Conservation (phyloP, 148 eudicot genomes). For the Chenopodium formosanum region DNA sequence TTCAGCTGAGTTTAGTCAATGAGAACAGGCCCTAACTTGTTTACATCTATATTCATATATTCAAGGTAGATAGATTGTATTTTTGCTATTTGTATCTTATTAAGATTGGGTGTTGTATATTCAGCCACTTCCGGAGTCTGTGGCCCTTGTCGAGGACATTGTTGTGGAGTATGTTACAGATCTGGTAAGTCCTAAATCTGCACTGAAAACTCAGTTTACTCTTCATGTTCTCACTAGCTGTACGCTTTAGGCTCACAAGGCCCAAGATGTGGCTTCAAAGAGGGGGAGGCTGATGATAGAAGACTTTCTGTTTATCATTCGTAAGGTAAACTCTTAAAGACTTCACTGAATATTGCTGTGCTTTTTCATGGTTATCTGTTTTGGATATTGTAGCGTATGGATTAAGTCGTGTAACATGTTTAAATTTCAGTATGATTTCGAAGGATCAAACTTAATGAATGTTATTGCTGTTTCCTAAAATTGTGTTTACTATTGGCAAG, state of each 20-base stretch:
- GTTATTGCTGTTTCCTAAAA: not conserved
- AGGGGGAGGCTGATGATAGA: constrained; percentile 93
- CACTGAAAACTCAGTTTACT: not conserved
- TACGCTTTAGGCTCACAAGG: constrained; percentile 69
- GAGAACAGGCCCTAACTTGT: not conserved
- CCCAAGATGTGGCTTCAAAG: constrained; percentile 81
- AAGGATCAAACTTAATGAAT: not conserved
- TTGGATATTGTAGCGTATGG: not conserved
- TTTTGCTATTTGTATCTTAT: not conserved
- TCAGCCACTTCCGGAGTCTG: constrained; percentile 96
- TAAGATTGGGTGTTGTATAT: constrained; percentile 25
- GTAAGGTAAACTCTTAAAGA: constrained; percentile 52
- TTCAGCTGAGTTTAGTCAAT: too few species aligned
- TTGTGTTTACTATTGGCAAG: not conserved
- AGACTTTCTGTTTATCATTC: constrained; percentile 78
- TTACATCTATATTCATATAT: not conserved
- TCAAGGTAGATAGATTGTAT: not conserved
- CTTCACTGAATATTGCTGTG: not conserved
- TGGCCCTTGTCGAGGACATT: constrained; percentile 92
- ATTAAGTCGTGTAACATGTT: not conserved
- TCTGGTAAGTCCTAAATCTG: constrained; percentile 50
- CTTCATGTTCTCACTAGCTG: not conserved
- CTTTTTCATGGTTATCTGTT: not conserved
- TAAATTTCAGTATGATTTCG: not conserved
- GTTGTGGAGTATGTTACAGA: constrained; percentile 96